Base-by-base conservation (phyloP, 805 yeast species). In the Spathaspora sp. region DNA sequence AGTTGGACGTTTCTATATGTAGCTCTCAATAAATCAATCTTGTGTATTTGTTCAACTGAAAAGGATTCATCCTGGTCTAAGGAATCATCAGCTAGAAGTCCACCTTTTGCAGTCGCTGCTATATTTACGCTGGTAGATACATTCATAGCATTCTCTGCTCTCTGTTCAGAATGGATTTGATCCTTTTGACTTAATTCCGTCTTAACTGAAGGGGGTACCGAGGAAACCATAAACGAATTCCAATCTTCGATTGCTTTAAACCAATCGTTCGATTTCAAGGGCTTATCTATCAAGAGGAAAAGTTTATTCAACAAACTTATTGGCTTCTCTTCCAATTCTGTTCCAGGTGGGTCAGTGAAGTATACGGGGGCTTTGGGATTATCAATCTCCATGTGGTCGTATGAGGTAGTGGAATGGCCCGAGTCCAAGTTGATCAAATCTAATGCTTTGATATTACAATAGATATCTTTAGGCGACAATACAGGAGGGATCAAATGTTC, bases 101-200 rank as follows among this genome's bases (percentile, higher is more conserved):
- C 53, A 23, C 26, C 26, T 23, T 23, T 38, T 18, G 50, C 44
- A 38, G 44, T 51, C 2, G 38, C 6, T 20, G 43, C 54, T 10
- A 31, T 31, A 35, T 45, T 45, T 19, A 31, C 19, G 20, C 49
- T 48, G 14, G 38, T 28, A 17, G 49, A 44, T 11, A 12, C 18
- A 35, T 32, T 48, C 11, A 44, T 42, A 12, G 42, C 39, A 29
- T 48, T 47, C 20, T 44, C 72, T 3, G 65, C 65, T 46, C 66
- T 56, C 49, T 69, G 73, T 49, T 68, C 70, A 3, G 64, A 60
- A n/a, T 60, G 59, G 16, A 70, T 62, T 52, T 69, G 74, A 48
- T 70, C 75, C 47, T 65, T 69, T 42, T 70, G 72, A 42, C 73
- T 65, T 20, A 72, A 51, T 28, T 62, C 65, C 12, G 49, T 49